Conservation (phyloP, 2,329 filamentous ascomycete species). For the Aureobasidium sp. region DNA sequence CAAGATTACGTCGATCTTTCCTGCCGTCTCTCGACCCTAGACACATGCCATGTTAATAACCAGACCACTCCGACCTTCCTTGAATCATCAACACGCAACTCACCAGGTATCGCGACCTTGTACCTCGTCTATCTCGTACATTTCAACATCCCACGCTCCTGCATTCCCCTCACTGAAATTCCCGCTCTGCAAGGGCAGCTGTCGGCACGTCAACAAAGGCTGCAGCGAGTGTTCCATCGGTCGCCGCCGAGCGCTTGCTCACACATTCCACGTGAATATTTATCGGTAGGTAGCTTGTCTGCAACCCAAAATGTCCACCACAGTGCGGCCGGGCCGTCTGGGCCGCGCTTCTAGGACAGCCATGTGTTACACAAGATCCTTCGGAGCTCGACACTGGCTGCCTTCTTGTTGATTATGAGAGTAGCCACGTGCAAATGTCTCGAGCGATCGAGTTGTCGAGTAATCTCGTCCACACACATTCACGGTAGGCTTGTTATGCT, state of each 20-base stretch:
- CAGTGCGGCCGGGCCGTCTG: neutral
- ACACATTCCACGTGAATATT: slow-evolving; percentile 13
- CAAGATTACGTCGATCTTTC: neutral
- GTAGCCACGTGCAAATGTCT: neutral
- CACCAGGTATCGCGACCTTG: neutral
- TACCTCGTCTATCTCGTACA: slow-evolving; percentile 9
- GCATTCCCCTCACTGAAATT: neutral
- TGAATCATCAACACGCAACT: neutral
- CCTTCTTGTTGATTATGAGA: neutral
- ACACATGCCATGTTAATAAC: neutral
- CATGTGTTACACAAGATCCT: slow-evolving; percentile 11
- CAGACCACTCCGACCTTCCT: neutral
- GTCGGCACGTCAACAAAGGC: slow-evolving; percentile 2
- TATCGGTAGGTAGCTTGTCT: neutral
- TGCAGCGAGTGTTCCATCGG: neutral
- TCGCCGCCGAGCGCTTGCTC: slow-evolving; percentile 3
- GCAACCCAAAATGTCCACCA: neutral
- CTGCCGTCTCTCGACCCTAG: neutral
- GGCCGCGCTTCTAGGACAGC: neutral
- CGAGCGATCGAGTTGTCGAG: neutral
- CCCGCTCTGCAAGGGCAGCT: slow-evolving; percentile 3
- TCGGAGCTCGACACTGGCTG: neutral
- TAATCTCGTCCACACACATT: neutral
- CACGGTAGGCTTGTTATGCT: neutral
- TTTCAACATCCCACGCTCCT: neutral